Conservation (phyloP, 768 basidiomycete genomes). For the Galerina marginata region DNA sequence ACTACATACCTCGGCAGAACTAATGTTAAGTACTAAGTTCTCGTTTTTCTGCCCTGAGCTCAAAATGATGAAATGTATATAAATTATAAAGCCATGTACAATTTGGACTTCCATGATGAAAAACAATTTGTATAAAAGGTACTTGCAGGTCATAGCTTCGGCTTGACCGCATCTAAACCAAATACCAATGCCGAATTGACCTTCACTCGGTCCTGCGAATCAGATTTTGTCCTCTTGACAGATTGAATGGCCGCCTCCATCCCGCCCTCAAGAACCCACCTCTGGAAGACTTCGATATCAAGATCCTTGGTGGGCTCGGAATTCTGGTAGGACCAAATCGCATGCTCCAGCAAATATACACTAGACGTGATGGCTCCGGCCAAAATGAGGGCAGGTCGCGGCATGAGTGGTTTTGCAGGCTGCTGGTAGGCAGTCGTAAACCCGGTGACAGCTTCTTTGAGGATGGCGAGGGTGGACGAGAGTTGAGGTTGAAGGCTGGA, state of each 20-base stretch:
- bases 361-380: slow-evolving; percentile 60
- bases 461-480: slow-evolving; percentile 31
- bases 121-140: neutral
- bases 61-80: neutral
- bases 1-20: too few species aligned
- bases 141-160: slow-evolving; percentile 17
- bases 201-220: slow-evolving; percentile 26
- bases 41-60: too few species aligned
- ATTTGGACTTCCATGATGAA: too few species aligned
- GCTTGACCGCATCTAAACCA: slow-evolving; percentile 19
- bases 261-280: slow-evolving; percentile 56
- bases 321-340: slow-evolving; percentile 56
- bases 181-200: slow-evolving; percentile 42
- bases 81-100: slow-evolving; percentile 12
- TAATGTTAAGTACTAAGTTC: too few species aligned
- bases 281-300: slow-evolving; percentile 57
- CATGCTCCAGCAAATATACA: slow-evolving; percentile 70
- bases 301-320: slow-evolving; percentile 36
- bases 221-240: slow-evolving; percentile 34
- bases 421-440: slow-evolving; percentile 45
- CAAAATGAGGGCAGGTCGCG: slow-evolving; percentile 63
- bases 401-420: slow-evolving; percentile 51
- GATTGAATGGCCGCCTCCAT: slow-evolving; percentile 43
- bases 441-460: slow-evolving; percentile 45
- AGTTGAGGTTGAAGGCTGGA: slow-evolving; percentile 32